These are phyloP conservation scores for Penstemon davidsonii DNA, from an alignment of 257 asterid genomes.

Conservation along the genomic window DNA sequence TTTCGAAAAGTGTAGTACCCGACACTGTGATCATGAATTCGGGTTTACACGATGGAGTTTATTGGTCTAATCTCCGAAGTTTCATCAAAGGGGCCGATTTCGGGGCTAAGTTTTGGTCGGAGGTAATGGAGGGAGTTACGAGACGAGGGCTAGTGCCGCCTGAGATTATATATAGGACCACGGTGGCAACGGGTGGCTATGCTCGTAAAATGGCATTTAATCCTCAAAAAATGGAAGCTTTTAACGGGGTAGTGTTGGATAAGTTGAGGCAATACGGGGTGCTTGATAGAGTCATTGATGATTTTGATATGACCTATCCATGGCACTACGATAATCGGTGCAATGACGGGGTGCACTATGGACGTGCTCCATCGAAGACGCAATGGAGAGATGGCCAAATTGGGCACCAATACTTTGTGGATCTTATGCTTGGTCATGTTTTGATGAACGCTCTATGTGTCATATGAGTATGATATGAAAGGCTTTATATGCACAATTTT, in stretches of 20 bases:
- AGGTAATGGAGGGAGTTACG: slow-evolving; percentile 45
- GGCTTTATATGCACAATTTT: not conserved
- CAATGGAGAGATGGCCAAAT: slow-evolving; percentile 85
- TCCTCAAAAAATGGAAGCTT: slow-evolving; percentile 95
- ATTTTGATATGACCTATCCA: slow-evolving; percentile 87
- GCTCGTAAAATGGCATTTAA: slow-evolving; percentile 70
- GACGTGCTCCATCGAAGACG: slow-evolving; percentile 75
- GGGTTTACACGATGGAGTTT: slow-evolving; percentile 82
- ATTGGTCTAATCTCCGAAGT: slow-evolving; percentile 55
- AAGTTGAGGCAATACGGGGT: slow-evolving; percentile 56
- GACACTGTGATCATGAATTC: slow-evolving; percentile 83
- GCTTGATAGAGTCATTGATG: slow-evolving; percentile 58
- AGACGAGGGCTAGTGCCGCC: slow-evolving; percentile 51
- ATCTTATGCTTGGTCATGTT: slow-evolving; percentile 90
- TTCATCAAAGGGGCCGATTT: slow-evolving; percentile 61
- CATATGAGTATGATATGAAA: slow-evolving; percentile 20
- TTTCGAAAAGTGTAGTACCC: slow-evolving; percentile 53
- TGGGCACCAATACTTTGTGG: slow-evolving; percentile 93
- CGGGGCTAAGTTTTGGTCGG: slow-evolving; percentile 77
- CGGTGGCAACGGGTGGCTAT: slow-evolving; percentile 81
- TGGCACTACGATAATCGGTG: slow-evolving; percentile 94
- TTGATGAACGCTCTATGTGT: slow-evolving; percentile 60
- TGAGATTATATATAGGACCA: slow-evolving; percentile 65
- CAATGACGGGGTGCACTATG: slow-evolving; percentile 93
- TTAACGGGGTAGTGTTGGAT: slow-evolving; percentile 79